Conservation (phyloP, 2,329 filamentous ascomycete species). For the Coniosporium uncinatum region DNA sequence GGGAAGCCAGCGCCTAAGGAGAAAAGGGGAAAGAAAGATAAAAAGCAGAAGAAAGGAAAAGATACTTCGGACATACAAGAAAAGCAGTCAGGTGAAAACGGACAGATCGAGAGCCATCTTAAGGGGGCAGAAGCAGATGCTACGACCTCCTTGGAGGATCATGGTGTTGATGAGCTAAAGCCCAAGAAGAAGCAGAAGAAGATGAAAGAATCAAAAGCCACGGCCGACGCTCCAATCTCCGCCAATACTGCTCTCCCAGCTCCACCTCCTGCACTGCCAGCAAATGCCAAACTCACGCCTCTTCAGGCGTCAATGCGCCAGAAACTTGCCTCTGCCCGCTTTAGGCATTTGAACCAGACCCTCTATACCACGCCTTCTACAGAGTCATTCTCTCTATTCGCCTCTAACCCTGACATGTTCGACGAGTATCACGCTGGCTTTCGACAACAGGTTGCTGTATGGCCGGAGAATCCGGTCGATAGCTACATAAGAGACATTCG, state of each 20-base stretch:
- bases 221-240: slow-evolving; percentile 15
- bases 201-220: slow-evolving; percentile 24
- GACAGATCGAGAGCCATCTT: slow-evolving; percentile 4
- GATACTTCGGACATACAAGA: slow-evolving; percentile 17
- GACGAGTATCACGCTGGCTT: slow-evolving; percentile 96
- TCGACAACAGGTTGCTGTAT: slow-evolving; percentile 89
- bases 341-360: slow-evolving; percentile 95
- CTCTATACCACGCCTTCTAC: slow-evolving; percentile 89
- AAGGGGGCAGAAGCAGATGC: slow-evolving; percentile 10
- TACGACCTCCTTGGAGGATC: background rate
- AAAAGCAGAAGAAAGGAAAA: slow-evolving; percentile 17
- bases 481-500: slow-evolving; percentile 72
- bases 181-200: slow-evolving; percentile 26
- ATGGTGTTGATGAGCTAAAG: slow-evolving; percentile 8
- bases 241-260: slow-evolving; percentile 23
- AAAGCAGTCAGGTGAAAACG: slow-evolving; percentile 21
- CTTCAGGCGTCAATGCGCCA: slow-evolving; percentile 92
- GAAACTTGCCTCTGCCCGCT: slow-evolving; percentile 91
- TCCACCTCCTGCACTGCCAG: slow-evolving; percentile 18
- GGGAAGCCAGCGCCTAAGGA: slow-evolving; percentile 60
- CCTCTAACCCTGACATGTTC: slow-evolving; percentile 86
- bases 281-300: slow-evolving; percentile 67
- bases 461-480: slow-evolving; percentile 96
- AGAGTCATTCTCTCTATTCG: slow-evolving; percentile 80
- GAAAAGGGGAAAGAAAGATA: slow-evolving; percentile 1